Conservation (phyloP, 2,329 filamentous ascomycete genomes). For the Apiospora arundinis region DNA sequence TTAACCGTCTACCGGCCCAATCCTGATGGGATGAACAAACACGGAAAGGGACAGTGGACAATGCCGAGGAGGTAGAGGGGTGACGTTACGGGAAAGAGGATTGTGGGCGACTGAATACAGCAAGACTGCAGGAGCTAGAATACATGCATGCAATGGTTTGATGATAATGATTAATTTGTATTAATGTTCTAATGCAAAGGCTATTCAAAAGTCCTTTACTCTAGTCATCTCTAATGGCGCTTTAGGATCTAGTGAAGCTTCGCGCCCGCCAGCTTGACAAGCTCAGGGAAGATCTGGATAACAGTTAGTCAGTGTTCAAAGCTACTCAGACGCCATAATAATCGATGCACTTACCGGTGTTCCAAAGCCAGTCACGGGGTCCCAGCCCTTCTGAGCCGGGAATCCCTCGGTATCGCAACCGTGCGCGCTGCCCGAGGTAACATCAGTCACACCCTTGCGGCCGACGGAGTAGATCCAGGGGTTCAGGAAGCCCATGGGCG, state of each 20-base stretch:
- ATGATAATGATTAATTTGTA: neutral
- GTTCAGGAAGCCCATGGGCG: slow-evolving; percentile 65
- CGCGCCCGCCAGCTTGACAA: slow-evolving; percentile 1
- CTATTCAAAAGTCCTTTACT: no score
- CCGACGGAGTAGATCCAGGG: slow-evolving; percentile 60
- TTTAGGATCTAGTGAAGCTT: neutral
- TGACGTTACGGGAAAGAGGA: neutral
- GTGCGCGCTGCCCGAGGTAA: slow-evolving; percentile 40
- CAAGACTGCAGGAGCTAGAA: neutral
- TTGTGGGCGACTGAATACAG: no score
- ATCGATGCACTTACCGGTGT: slow-evolving; percentile 34
- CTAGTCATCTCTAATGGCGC: neutral
- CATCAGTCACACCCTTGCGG: slow-evolving; percentile 42
- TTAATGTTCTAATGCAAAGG: neutral
- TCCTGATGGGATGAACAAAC: neutral
- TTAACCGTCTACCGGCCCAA: neutral
- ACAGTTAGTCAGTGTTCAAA: neutral
- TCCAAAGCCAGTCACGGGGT: slow-evolving; percentile 45
- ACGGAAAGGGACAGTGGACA: neutral
- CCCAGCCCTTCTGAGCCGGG: slow-evolving; percentile 42
- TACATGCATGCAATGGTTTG: neutral
- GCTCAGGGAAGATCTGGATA: neutral
- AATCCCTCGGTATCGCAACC: slow-evolving; percentile 42
- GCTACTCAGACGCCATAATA: neutral
- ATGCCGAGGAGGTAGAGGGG: neutral